Evolutionary conservation across 2,329 filamentous ascomycete genomes (phyloP).

Genomic region (Epichloe typhina): DNA sequence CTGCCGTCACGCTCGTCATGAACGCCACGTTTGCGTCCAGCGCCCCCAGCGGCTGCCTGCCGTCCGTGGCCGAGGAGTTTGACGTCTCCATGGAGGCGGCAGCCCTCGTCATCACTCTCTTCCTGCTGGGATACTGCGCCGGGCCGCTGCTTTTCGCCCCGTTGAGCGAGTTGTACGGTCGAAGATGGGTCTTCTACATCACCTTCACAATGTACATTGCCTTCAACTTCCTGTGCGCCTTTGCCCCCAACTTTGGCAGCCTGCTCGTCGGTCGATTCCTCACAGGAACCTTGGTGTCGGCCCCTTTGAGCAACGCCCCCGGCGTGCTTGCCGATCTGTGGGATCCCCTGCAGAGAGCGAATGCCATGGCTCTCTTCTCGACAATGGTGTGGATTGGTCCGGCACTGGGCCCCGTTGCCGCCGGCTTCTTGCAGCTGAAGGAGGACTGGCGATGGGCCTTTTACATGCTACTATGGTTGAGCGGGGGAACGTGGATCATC

Average conservation of each 20-base stretch:
- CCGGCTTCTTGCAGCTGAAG: constrained; percentile 43
- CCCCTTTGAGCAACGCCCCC: constrained; percentile 33
- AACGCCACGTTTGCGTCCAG: constrained; percentile 40
- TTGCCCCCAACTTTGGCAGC: constrained; percentile 37
- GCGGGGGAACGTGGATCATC: constrained; percentile 23
- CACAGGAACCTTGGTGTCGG: constrained; percentile 40
- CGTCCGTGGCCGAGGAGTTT: constrained; percentile 22
- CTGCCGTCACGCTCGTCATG: constrained; percentile 33
- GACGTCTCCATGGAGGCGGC: constrained; percentile 32
- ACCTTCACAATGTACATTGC: constrained; percentile 34
- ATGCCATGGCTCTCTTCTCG: constrained; percentile 40
- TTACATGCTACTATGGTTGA: constrained; percentile 33
- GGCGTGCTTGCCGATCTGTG: constrained; percentile 42
- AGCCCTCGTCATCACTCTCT: constrained; percentile 38
- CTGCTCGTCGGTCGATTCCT: constrained; percentile 42
- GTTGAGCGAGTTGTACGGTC: constrained; percentile 42
- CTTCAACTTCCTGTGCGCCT: constrained; percentile 41
- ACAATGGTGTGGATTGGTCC: constrained; percentile 41
- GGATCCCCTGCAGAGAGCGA: constrained; percentile 36
- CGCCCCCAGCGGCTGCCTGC: constrained; percentile 20
- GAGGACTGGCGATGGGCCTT: constrained; percentile 42
- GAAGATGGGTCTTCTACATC: constrained; percentile 38
- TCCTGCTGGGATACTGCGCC: constrained; percentile 42
- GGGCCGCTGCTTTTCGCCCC: constrained; percentile 47
- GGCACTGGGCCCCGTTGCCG: constrained; percentile 38